A percentile compares a stretch with the other conserved stretches of the same genome.
phyloP scores from a whole-genome alignment of 1,284 basidiomycete species.

The Cutaneotrichosporon spelunceum region DNA sequence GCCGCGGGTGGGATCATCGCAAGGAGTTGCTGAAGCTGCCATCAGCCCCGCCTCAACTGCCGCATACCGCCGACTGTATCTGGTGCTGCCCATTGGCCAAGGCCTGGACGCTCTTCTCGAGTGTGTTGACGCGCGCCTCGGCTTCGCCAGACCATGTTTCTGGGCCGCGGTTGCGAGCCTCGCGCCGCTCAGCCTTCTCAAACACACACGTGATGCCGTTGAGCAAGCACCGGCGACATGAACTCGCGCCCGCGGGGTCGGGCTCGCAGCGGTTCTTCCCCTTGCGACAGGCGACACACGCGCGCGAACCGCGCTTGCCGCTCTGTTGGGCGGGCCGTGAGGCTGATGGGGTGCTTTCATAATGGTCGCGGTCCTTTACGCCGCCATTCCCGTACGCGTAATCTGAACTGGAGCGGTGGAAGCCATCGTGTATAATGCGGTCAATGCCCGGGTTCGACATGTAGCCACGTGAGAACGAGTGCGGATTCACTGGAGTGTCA shows the following conservation, averaged over 20 bases:
- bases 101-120: conserved; percentile 43
- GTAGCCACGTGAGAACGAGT: conserved; percentile 18
- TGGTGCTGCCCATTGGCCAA: conserved; percentile 46
- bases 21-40: conserved; percentile 45
- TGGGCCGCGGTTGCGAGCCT: conserved; percentile 42
- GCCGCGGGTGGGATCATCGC: conserved; percentile 35
- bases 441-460: background rate
- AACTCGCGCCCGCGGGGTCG: conserved; percentile 54
- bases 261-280: conserved; percentile 92
- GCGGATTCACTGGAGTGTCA: conserved; percentile 16
- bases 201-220: conserved; percentile 81
- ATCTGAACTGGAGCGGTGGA: background rate
- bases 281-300: conserved; percentile 59
- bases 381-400: conserved; percentile 3
- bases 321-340: conserved; percentile 11
- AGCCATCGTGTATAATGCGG: conserved; percentile 1
- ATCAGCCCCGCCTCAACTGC: background rate
- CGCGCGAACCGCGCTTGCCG: conserved; percentile 47
- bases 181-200: conserved; percentile 65
- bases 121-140: conserved; percentile 52
- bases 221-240: conserved; percentile 75
- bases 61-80: conserved; percentile 44
- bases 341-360: background rate
- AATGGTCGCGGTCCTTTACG: background rate
- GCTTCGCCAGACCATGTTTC: conserved; percentile 52